phyloP scores from a whole-genome alignment of 805 yeast species.

The Candida endomychidarum region DNA sequence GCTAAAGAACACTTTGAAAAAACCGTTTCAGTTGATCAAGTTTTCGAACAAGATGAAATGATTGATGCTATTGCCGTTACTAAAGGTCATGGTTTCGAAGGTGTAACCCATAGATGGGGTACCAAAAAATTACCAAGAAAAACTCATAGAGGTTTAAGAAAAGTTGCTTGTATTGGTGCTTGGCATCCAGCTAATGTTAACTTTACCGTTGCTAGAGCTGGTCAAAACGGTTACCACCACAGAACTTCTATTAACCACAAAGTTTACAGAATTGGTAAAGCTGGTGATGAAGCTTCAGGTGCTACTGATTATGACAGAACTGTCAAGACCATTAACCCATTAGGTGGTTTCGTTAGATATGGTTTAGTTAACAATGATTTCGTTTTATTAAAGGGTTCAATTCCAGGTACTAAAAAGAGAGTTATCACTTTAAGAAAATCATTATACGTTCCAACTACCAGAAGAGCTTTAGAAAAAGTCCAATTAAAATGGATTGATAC shows the following conservation, averaged over 20 bases:
- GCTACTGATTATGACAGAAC: slow-evolving; percentile 99
- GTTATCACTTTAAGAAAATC: slow-evolving; percentile 98
- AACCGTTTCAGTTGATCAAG: slow-evolving; percentile 93
- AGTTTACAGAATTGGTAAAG: slow-evolving; percentile 99
- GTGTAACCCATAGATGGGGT: slow-evolving; percentile 99
- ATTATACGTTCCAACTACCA: slow-evolving; percentile 94
- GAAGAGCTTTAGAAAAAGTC: slow-evolving; percentile 96
- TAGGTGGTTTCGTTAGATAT: slow-evolving; percentile 99
- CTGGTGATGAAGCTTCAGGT: slow-evolving; percentile 90
- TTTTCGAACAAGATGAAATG: slow-evolving; percentile 98
- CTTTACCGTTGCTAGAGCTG: slow-evolving; percentile 99
- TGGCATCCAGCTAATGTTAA: slow-evolving; percentile 99
- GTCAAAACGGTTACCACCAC: slow-evolving; percentile 99
- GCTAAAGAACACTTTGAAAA: slow-evolving; percentile 99
- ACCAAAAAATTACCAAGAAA: slow-evolving; percentile 99
- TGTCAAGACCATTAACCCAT: slow-evolving; percentile 98
- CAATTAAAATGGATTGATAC: slow-evolving; percentile 99
- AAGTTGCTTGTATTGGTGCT: slow-evolving; percentile 99
- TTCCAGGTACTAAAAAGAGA: slow-evolving; percentile 99
- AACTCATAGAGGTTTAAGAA: slow-evolving; percentile 99
- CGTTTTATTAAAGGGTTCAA: slow-evolving; percentile 96
- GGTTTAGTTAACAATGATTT: slow-evolving; percentile 98
- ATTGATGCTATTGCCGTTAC: slow-evolving; percentile 98
- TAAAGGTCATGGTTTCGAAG: slow-evolving; percentile 99
- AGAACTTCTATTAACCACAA: slow-evolving; percentile 99